These are phyloP conservation scores for Boletus rufocinnamomeus DNA, from an alignment of 768 basidiomycete genomes.

Conservation along the genomic window DNA sequence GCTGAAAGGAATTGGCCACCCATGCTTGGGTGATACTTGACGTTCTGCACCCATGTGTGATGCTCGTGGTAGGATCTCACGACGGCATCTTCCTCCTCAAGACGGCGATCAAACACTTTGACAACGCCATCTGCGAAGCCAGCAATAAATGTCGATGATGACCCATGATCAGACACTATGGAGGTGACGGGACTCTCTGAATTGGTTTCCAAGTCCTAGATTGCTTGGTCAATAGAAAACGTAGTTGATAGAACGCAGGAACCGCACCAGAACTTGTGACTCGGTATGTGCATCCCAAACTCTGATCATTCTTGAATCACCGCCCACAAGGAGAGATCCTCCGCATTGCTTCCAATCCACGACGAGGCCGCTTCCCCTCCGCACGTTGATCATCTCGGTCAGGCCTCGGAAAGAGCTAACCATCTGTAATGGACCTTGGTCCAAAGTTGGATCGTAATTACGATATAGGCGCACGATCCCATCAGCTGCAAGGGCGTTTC, in stretches of 20 bases:
- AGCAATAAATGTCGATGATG: constrained; percentile 79
- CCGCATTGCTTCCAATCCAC: constrained; percentile 92
- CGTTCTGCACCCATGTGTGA: constrained; percentile 93
- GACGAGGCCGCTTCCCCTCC: constrained; percentile 82
- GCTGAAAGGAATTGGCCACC: constrained; percentile 79
- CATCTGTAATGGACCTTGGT: constrained; percentile 80
- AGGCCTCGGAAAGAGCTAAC: constrained; percentile 92
- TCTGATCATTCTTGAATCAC: constrained; percentile 85
- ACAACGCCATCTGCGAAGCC: constrained; percentile 93
- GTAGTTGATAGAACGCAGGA: neutral
- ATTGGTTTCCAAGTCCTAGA: constrained; percentile 85
- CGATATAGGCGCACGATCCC: constrained; percentile 90
- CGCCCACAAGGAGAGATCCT: constrained; percentile 85
- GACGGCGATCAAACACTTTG: constrained; percentile 88
- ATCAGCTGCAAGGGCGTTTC: constrained; percentile 60
- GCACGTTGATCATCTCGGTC: constrained; percentile 70
- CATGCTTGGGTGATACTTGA: constrained; percentile 75
- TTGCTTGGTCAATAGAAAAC: constrained; percentile 1
- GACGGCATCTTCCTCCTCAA: constrained; percentile 80
- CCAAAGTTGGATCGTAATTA: constrained; percentile 78
- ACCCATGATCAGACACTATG: constrained; percentile 74
- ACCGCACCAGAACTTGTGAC: constrained; percentile 65
- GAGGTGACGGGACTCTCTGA: constrained; percentile 89
- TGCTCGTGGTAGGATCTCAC: constrained; percentile 71
- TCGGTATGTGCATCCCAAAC: constrained; percentile 97